These are phyloP conservation scores for Mortierella alpina DNA, from an alignment of 192 early-diverging fungal genomes.

Conservation along the genomic window DNA sequence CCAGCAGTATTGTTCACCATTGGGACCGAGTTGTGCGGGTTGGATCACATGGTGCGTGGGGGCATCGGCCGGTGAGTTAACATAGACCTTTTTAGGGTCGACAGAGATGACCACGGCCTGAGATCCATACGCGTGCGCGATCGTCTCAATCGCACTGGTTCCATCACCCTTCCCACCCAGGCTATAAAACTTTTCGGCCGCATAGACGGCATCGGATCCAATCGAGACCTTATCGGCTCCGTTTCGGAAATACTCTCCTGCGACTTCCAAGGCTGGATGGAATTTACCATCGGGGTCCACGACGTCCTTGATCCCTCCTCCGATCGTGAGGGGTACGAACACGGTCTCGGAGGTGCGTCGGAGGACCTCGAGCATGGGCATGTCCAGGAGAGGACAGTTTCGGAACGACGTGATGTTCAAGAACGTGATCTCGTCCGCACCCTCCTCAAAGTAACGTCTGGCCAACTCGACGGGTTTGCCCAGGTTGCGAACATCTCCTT, in stretches of 20 bases:
- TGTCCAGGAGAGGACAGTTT: slow-evolving; percentile 87
- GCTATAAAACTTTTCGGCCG: slow-evolving; percentile 85
- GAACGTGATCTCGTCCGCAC: slow-evolving; percentile 98
- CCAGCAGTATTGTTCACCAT: slow-evolving; percentile 96
- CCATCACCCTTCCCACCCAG: slow-evolving; percentile 69
- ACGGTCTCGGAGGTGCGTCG: slow-evolving; percentile 86
- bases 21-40: slow-evolving; percentile 82
- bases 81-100: slow-evolving; percentile 95
- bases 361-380: slow-evolving; percentile 97
- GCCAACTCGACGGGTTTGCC: slow-evolving; percentile 98
- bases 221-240: slow-evolving; percentile 99
- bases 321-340: slow-evolving; percentile 99
- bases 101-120: slow-evolving; percentile 99
- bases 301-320: slow-evolving; percentile 97
- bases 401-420: slow-evolving; percentile 99
- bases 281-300: slow-evolving; percentile 84
- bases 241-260: slow-evolving; percentile 97
- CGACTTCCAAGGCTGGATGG: slow-evolving; percentile 95
- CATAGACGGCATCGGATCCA: slow-evolving; percentile 99
- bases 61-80: slow-evolving; percentile 76
- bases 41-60: slow-evolving; percentile 81
- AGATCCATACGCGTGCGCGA: slow-evolving; percentile 92
- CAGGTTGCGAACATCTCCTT: slow-evolving; percentile 83
- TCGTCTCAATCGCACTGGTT: slow-evolving; percentile 92
- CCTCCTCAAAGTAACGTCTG: slow-evolving; percentile 90